Evolutionary conservation across 192 early-diverging fungal species (phyloP), one percentile per base, ranked within the genome.

Genomic region (Coemansia sp.): DNA sequence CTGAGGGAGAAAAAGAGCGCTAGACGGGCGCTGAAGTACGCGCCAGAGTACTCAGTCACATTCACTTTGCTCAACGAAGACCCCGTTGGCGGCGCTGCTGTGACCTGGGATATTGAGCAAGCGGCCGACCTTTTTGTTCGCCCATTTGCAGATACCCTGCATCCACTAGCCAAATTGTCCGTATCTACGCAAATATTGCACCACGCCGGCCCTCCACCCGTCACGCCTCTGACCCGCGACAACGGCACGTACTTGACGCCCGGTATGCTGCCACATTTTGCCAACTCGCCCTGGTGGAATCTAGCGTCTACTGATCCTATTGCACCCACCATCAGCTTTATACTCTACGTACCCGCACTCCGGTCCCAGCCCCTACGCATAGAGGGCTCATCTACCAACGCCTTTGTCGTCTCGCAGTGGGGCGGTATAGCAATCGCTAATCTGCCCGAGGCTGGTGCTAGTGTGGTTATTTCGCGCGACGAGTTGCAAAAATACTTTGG

Each of bases 271-370:
- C 88, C 95, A 15, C 90, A 94, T 76, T 98, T 99, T 85, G 89
- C 97, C 64, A 98, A 98, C 78, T 91, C 95, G 63, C 94, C 95
- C 7, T 95, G 97, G 71, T 99, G 98, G 98, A 97, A 94, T 79
- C 78, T 89, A 82, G 97, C 95, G 13, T 97, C 96, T 2, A 90
- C 88, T 13, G 93, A 97, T 12, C 90, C 93, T 0, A 87, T 87
- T 1, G 79, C 89, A 24, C 93, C 96, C 6, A 90, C 93, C 62
- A 79, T 99, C 55, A 96, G 98, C 79, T 94, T 98, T 80, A 85
- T 98, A 24, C 75, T 96, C 3, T 99, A 95, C 80, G 85, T 97
- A 16, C 97, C 97, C 0, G 73, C 88, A 13, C 62, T 78, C 8
- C 65, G 82, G 0, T 86, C 90, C 52, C 89, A 85, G 44, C 96